These are phyloP conservation scores for Tuber melanosporum DNA, from an alignment of 495 filamentous ascomycete species.

Conservation along the genomic window DNA sequence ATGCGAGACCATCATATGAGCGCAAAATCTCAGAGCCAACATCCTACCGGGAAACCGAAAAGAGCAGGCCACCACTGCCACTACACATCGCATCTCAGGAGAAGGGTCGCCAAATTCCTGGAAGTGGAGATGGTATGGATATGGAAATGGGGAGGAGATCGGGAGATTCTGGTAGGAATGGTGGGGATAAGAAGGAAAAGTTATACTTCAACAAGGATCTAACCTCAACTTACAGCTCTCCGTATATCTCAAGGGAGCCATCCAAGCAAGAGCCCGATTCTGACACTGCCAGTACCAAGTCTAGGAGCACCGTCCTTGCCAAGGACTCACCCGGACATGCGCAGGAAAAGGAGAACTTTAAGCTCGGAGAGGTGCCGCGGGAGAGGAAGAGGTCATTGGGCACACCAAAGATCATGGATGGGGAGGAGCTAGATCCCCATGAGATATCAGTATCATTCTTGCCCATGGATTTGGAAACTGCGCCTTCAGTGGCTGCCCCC, in stretches of 20 bases:
- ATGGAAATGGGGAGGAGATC: conserved; percentile 31
- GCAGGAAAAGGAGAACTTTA: conserved; percentile 54
- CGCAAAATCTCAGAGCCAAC: conserved; percentile 22
- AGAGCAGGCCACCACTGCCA: conserved; percentile 47
- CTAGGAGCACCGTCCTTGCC: conserved; percentile 6
- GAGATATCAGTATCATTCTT: conserved; percentile 37
- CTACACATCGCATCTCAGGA: conserved; percentile 92
- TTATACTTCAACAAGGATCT: neutral
- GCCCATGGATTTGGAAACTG: conserved; percentile 21
- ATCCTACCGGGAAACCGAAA: conserved; percentile 27
- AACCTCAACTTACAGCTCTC: neutral
- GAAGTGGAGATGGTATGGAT: conserved; percentile 28
- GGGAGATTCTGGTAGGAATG: conserved; percentile 33
- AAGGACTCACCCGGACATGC: conserved; percentile 9
- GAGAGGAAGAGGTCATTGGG: conserved; percentile 52
- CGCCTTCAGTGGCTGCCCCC: conserved; percentile 7
- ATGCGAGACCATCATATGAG: conserved; percentile 28
- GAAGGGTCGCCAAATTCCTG: conserved; percentile 57
- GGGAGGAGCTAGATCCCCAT: conserved; percentile 22
- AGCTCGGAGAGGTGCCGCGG: conserved; percentile 67
- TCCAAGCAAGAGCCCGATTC: neutral
- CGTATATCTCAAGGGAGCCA: conserved; percentile 26
- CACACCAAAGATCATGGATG: conserved; percentile 14
- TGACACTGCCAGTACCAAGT: conserved; percentile 17
- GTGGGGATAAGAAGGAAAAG: conserved; percentile 28